Conservation (phyloP, 169 alveolate genomes). For the Cryptosporidium baileyi region DNA sequence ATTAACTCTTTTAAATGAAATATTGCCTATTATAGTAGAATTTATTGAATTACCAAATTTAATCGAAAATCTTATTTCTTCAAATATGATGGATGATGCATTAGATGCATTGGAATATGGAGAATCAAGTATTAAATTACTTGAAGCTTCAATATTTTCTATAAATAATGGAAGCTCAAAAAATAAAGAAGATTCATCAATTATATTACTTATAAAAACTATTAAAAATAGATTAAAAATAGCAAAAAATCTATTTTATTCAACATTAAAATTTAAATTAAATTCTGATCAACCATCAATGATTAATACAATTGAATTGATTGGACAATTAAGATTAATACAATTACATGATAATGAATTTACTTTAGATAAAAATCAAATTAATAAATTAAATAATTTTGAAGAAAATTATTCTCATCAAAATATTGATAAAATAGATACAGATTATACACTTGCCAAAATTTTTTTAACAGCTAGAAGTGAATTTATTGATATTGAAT, state of each 20-base stretch:
- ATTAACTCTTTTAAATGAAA: background rate
- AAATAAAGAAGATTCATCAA: background rate
- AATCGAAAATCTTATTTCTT: background rate
- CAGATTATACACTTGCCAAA: constrained; percentile 7
- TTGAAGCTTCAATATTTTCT: constrained; percentile 1
- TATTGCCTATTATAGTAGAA: constrained; percentile 6
- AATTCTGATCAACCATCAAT: constrained; percentile 12
- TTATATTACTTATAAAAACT: background rate
- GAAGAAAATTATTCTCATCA: background rate
- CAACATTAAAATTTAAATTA: background rate
- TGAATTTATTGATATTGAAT: constrained; percentile 12
- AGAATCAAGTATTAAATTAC: constrained; percentile 14
- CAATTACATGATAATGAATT: background rate
- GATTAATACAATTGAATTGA: background rate
- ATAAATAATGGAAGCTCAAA: background rate
- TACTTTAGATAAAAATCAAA: background rate
- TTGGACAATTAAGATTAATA: constrained; percentile 51
- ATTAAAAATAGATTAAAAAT: background rate
- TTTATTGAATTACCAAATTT: constrained; percentile 30
- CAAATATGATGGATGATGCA: constrained; percentile 66
- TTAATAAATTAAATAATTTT: background rate
- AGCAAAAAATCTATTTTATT: background rate
- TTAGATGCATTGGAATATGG: constrained; percentile 50
- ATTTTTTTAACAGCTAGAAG: constrained; percentile 18
- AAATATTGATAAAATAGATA: background rate